A percentile compares a stretch with the other conserved stretches of the same genome.
Conservation (phyloP, 2,329 filamentous ascomycete species). For the Balansia obtecta region DNA sequence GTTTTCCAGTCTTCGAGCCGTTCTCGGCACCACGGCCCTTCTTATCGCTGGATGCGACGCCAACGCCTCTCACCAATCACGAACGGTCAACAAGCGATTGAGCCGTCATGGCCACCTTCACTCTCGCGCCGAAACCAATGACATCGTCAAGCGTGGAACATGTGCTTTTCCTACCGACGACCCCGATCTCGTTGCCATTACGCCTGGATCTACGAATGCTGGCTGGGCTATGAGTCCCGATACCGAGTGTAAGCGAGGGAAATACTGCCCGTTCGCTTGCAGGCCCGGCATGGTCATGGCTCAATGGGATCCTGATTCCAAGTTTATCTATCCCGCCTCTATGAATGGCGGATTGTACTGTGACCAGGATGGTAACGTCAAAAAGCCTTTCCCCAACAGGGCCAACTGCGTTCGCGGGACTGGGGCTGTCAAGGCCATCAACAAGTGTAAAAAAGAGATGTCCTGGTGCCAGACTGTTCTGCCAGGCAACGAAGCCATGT, state of each 20-base stretch:
- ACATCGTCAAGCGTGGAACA: slow-evolving; percentile 38
- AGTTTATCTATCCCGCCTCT: slow-evolving; percentile 56
- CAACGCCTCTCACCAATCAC: slow-evolving; percentile 19
- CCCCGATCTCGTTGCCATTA: slow-evolving; percentile 54
- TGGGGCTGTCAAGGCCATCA: slow-evolving; percentile 51
- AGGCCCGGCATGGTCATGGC: slow-evolving; percentile 63
- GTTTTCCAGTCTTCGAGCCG: slow-evolving; percentile 35
- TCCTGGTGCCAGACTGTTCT: slow-evolving; percentile 71
- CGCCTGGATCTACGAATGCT: slow-evolving; percentile 49
- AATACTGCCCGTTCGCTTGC: slow-evolving; percentile 67
- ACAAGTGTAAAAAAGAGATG: slow-evolving; percentile 49
- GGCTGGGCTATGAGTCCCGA: slow-evolving; percentile 76
- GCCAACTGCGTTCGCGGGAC: slow-evolving; percentile 60
- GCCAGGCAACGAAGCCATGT: slow-evolving; percentile 70
- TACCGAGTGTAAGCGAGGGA: slow-evolving; percentile 52
- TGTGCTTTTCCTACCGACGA: slow-evolving; percentile 54
- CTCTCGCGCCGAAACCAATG: slow-evolving; percentile 11
- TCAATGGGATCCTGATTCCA: slow-evolving; percentile 64
- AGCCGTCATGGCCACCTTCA: slow-evolving; percentile 16
- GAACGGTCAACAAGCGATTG: slow-evolving; percentile 25
- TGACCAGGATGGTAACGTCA: slow-evolving; percentile 49
- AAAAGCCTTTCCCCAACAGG: slow-evolving; percentile 55
- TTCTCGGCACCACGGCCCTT: slow-evolving; percentile 36
- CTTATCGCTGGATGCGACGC: slow-evolving; percentile 26
- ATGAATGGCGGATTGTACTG: slow-evolving; percentile 71